Evolutionary conservation across 305 asterid genomes (phyloP).

Genomic region (Rubia tinctorum): DNA sequence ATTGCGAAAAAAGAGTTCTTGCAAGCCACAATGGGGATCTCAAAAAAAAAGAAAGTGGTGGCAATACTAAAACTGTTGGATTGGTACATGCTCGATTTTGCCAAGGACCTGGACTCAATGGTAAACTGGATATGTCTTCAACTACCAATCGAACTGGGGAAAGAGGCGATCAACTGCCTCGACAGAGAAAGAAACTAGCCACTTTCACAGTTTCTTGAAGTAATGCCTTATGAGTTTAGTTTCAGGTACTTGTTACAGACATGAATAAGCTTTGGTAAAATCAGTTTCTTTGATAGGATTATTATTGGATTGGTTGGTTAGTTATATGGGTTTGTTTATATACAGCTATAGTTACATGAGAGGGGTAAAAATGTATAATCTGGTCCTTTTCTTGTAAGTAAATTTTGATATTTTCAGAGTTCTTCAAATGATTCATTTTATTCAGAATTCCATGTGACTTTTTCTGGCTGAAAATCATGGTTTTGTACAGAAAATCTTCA

Average conservation of each 20-base stretch:
- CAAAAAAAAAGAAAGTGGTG: conserved; percentile 36
- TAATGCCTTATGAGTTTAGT: conserved; percentile 64
- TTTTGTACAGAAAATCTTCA: background rate
- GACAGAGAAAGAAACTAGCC: conserved; percentile 46
- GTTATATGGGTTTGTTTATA: conserved; percentile 13
- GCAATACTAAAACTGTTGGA: conserved; percentile 64
- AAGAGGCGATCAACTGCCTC: conserved; percentile 63
- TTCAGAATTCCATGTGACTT: background rate
- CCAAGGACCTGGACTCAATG: conserved; percentile 64
- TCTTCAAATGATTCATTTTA: background rate
- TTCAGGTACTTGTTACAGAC: conserved; percentile 65
- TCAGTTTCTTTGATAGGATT: conserved; percentile 19
- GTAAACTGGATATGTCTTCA: conserved; percentile 78
- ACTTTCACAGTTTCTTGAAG: conserved; percentile 37
- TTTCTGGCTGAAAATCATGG: background rate
- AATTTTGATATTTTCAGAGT: conserved; percentile 22
- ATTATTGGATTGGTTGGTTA: conserved; percentile 19
- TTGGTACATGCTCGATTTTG: conserved; percentile 76
- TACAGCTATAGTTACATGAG: conserved; percentile 28
- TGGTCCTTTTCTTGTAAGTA: conserved; percentile 31
- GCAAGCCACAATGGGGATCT: conserved; percentile 66
- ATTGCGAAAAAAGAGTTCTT: conserved; percentile 59
- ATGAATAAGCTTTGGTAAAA: conserved; percentile 31
- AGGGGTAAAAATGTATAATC: conserved; percentile 25
- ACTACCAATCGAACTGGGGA: conserved; percentile 56